These are phyloP conservation scores for Penicillium atrosanguineum DNA, from an alignment of 495 filamentous ascomycete genomes.

Conservation along the genomic window DNA sequence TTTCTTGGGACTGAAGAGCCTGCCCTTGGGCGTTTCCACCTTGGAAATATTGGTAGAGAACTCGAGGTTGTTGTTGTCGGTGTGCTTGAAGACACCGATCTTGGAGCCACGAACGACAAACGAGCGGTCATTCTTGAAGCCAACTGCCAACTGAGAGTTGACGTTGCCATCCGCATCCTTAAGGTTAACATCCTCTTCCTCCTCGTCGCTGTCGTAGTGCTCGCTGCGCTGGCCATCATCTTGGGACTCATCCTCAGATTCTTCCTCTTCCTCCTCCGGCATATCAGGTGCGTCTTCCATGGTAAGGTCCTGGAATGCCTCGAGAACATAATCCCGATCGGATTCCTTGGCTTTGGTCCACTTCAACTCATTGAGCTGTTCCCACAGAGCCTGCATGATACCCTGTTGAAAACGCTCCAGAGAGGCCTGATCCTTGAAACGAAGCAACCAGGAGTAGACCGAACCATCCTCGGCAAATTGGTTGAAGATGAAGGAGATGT, in stretches of 20 bases:
- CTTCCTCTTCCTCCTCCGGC: conserved; percentile 64
- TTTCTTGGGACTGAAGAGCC: conserved; percentile 90
- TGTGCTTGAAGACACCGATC: conserved; percentile 99
- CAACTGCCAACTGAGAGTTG: conserved; percentile 96
- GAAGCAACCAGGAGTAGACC: conserved; percentile 92
- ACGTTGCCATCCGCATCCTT: conserved; percentile 75
- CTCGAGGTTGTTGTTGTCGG: conserved; percentile 84
- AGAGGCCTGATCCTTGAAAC: conserved; percentile 79
- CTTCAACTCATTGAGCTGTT: conserved; percentile 91
- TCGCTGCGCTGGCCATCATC: conserved; percentile 67
- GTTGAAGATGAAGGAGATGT: conserved; percentile 97
- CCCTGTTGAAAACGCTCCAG: conserved; percentile 90
- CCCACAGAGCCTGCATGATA: conserved; percentile 93
- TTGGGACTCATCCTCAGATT: conserved; percentile 58
- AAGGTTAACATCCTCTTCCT: conserved; percentile 77
- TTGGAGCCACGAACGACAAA: conserved; percentile 96
- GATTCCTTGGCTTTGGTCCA: conserved; percentile 90
- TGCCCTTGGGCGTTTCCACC: conserved; percentile 84
- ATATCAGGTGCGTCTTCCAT: conserved; percentile 77
- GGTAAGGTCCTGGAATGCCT: conserved; percentile 91
- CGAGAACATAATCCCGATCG: conserved; percentile 89
- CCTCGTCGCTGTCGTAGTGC: conserved; percentile 89
- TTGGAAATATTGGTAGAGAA: conserved; percentile 98
- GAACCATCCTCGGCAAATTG: conserved; percentile 85
- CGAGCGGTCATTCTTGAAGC: conserved; percentile 95